phyloP scores from a whole-genome alignment of 1,284 basidiomycete genomes.

The Papiliotrema laurentii region DNA sequence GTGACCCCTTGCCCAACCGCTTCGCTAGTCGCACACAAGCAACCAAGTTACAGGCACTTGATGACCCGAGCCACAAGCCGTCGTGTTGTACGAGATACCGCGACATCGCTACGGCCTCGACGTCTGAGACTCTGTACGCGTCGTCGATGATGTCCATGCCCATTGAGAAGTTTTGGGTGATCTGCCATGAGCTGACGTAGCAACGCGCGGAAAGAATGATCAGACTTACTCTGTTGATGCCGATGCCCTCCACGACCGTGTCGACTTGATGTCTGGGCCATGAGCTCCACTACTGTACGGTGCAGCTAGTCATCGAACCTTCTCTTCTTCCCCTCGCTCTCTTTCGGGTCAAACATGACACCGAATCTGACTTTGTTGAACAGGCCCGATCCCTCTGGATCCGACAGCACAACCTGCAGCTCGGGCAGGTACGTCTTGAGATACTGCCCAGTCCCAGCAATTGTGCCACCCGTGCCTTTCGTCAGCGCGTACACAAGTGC shows the following conservation, averaged over 20 bases:
- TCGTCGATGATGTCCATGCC: slow-evolving; percentile 78
- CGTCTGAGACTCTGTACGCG: slow-evolving; percentile 78
- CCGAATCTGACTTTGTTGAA: slow-evolving; percentile 93
- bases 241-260: slow-evolving; percentile 68
- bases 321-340: slow-evolving; percentile 91
- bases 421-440: slow-evolving; percentile 55
- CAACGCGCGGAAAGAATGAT: neutral
- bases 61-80: slow-evolving; percentile 92
- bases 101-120: slow-evolving; percentile 87
- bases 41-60: slow-evolving; percentile 91
- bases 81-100: slow-evolving; percentile 82
- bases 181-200: slow-evolving; percentile 11
- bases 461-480: slow-evolving; percentile 85
- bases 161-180: slow-evolving; percentile 77
- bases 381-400: slow-evolving; percentile 91
- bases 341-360: slow-evolving; percentile 88
- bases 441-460: slow-evolving; percentile 77
- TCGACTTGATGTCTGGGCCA: slow-evolving; percentile 62
- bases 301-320: slow-evolving; percentile 51
- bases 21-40: slow-evolving; percentile 76
- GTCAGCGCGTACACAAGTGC: neutral
- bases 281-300: too few species aligned
- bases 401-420: slow-evolving; percentile 71
- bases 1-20: slow-evolving; percentile 59
- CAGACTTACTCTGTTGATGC: slow-evolving; percentile 20